Conservation (phyloP, 1,284 basidiomycete species). For the Prillingera fragicola region DNA sequence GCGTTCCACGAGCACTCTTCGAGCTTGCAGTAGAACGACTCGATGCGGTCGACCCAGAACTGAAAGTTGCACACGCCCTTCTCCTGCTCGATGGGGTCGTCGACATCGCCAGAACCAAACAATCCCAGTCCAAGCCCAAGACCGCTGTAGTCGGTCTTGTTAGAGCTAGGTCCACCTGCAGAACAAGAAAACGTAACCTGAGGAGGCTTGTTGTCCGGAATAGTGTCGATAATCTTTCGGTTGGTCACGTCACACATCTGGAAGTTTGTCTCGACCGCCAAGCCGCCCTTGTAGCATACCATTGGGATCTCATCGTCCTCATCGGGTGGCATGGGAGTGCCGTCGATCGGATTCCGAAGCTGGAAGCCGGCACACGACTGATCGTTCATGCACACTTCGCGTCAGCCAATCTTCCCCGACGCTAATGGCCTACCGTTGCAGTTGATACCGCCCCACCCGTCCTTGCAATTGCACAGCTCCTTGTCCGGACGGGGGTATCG, state of each 20-base stretch:
- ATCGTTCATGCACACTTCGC: conserved; percentile 74
- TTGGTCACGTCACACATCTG: conserved; percentile 98
- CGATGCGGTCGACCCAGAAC: conserved; percentile 91
- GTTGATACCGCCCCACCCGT: conserved; percentile 92
- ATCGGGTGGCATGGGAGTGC: conserved; percentile 41
- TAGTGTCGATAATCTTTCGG: conserved; percentile 81
- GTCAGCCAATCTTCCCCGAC: conserved; percentile 2
- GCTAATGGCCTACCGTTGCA: conserved; percentile 71
- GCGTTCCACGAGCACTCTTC: conserved; percentile 50
- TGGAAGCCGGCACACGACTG: conserved; percentile 71
- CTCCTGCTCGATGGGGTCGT: conserved; percentile 11
- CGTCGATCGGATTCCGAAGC: conserved; percentile 48
- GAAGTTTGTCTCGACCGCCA: conserved; percentile 84
- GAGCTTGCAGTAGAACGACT: conserved; percentile 92
- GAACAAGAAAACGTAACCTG: conserved; percentile 92
- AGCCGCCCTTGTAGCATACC: conserved; percentile 88
- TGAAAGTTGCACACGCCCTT: conserved; percentile 76
- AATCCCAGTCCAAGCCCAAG: not conserved
- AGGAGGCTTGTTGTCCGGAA: conserved; percentile 72
- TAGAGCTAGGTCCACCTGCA: conserved; percentile 30
- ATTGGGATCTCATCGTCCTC: conserved; percentile 61
- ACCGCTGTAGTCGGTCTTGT: conserved; percentile 26
- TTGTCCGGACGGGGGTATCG: conserved; percentile 72
- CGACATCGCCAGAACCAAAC: conserved; percentile 1
- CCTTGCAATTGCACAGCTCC: conserved; percentile 76